Base-by-base conservation (phyloP, 768 basidiomycete species). In the Collybia mongolica region DNA sequence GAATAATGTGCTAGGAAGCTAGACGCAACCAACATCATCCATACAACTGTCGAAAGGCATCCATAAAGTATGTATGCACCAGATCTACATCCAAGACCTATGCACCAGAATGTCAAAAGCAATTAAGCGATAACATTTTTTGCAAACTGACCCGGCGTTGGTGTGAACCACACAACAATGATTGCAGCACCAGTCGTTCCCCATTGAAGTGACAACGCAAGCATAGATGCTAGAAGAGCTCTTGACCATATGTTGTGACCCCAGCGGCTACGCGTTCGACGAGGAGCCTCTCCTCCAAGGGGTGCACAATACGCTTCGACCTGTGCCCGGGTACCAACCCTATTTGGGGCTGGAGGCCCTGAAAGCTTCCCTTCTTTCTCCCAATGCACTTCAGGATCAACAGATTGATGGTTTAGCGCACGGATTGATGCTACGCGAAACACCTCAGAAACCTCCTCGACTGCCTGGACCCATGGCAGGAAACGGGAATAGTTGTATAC, bases 31-130 rank as follows among this genome's bases (percentile, higher is more conserved):
- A 66, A 55, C 3, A 71, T 2, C 17, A 65, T 41, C 69, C 69
- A 70, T n/a, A 66, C 56, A 12, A 68, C 23, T 1, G 71, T 71
- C 0, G 71, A 68, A 5, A 62, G 26, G 5, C 51, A 24, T 5
- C 63, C 69, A 44, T 71, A 72, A 12, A 69, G 29, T 7, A 70
- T 26, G 44, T 64, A 71, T 15, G 60, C 54, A 0, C 58, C 66
- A 9, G 67, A 69, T 3, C 67, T 63, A 49, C 71, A 71, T 12
- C 65, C 68, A 23, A 72, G 51, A 15, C 70, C 69, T 69, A 26
- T 7, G 26, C 2, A 48, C 11, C 5, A 46, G 17, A 32, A 19
- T 35, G 14, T 24, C 14, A 12, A 6, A 18, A 7, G 18, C 20
- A 39, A 17, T 37, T 11, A 17, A 2, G 26, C 2, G 1, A n/a